These are phyloP conservation scores for Hypseocharis bilobata DNA, from an alignment of 441 rosid genomes.

Conservation along the genomic window DNA sequence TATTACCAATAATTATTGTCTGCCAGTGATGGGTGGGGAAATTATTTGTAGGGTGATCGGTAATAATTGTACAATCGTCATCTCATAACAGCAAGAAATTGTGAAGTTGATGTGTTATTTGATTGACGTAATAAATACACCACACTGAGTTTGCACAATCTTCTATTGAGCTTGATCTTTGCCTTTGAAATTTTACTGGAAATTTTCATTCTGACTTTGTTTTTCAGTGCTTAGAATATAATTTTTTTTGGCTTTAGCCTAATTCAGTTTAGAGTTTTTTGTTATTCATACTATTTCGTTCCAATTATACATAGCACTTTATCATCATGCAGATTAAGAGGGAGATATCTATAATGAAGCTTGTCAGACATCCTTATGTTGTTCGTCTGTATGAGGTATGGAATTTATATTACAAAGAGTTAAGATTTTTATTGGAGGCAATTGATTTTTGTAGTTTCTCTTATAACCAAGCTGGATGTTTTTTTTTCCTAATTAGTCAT, in stretches of 20 bases:
- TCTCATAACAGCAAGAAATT: neutral
- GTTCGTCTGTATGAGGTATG: constrained; percentile 84
- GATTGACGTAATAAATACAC: neutral
- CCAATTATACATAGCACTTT: too few species aligned
- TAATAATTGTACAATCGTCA: too few species aligned
- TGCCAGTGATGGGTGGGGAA: neutral
- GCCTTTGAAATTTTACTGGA: neutral
- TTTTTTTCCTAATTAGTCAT: neutral
- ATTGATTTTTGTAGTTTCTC: constrained; percentile 10
- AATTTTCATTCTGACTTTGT: neutral
- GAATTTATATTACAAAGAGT: neutral
- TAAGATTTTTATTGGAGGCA: neutral
- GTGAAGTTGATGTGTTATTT: neutral
- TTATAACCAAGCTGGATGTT: neutral
- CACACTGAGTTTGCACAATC: neutral
- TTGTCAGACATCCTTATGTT: constrained; percentile 87
- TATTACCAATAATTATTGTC: neutral
- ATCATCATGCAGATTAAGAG: constrained; percentile 59
- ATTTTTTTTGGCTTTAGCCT: neutral
- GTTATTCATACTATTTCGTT: neutral
- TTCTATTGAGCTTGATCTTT: neutral
- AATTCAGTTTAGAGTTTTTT: neutral
- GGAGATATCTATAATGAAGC: constrained; percentile 97
- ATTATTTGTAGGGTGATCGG: neutral
- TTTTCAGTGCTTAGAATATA: neutral